Base-by-base conservation (phyloP, 1,139 yeast genomes). In the Geotrichum siamense region DNA sequence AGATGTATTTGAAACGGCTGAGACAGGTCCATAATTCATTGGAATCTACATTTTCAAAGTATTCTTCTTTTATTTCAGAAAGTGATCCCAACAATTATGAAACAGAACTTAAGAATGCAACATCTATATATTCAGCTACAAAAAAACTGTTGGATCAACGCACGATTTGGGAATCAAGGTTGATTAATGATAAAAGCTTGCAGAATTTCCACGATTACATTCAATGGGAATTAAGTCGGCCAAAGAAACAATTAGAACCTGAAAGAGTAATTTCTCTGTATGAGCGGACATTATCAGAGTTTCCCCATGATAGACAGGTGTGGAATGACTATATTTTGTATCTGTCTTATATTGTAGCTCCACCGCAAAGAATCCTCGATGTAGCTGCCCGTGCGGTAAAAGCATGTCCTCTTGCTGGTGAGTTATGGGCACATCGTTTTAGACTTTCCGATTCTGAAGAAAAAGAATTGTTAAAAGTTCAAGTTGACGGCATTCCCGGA, bases 11-110 rank as follows among this genome's bases (percentile, higher is more conserved):
- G 26, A 57, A 64, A 31, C 55, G 77, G 23, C 58, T 77, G 3
- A 50, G 60, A 8, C 54, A 59, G 31, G 79, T 80, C 0, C 80
- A 74, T 53, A 50, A 53, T 2, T 52, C 58, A 4, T 47, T 77
- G 3, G 69, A 68, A 1, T 66, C 68, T 0, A 70, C 78, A 0
- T 75, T 68, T 50, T 56, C 65, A 13, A 64, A 62, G 6, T 67
- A 63, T 39, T 76, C 81, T 0, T 44, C 65, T 0, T 72, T 74
- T 44, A 64, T 76, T 1, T 65, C 78, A 1, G 3, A 42, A 12
- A 44, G 48, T 16, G 53, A 48, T 21, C 53, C 56, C 31, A 51
- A 53, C 2, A 52, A 64, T 5, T 78, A 77, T 53, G 73, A 68
- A 13, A 45, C 50, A 5, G 61, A 60, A 30, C 67, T 76, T 71